Conservation (phyloP, 768 basidiomycete species). For the Suillus bovinus region DNA sequence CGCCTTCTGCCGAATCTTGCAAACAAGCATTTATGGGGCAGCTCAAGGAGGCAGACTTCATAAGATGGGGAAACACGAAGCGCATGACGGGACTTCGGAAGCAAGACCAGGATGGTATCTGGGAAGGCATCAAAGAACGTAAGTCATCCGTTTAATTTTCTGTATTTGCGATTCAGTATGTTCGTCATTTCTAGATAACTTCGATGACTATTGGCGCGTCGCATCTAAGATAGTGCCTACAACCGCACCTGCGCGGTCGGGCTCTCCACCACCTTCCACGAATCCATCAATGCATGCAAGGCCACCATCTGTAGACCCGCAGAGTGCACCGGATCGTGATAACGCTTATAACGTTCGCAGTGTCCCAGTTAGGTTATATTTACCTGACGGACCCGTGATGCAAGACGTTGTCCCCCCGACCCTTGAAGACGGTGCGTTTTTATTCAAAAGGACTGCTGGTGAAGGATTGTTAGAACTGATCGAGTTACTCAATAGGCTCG, state of each 20-base stretch:
- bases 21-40: slow-evolving; percentile 96
- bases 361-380: slow-evolving; percentile 86
- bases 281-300: slow-evolving; percentile 64
- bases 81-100: slow-evolving; percentile 89
- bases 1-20: slow-evolving; percentile 81
- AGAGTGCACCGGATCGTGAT: slow-evolving; percentile 61
- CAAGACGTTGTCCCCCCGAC: slow-evolving; percentile 88
- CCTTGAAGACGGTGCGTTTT: slow-evolving; percentile 68
- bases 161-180: neutral
- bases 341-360: slow-evolving; percentile 86
- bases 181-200: slow-evolving; percentile 67
- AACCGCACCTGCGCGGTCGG: slow-evolving; percentile 59
- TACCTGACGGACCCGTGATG: slow-evolving; percentile 87
- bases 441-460: slow-evolving; percentile 5
- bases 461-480: neutral
- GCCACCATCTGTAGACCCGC: slow-evolving; percentile 64
- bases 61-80: slow-evolving; percentile 95
- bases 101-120: slow-evolving; percentile 92
- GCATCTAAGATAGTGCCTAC: slow-evolving; percentile 92
- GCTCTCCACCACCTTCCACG: slow-evolving; percentile 52
- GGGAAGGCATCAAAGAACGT: slow-evolving; percentile 97
- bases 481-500: slow-evolving; percentile 48
- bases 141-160: slow-evolving; percentile 34
- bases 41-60: slow-evolving; percentile 95
- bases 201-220: slow-evolving; percentile 93